phyloP scores from a whole-genome alignment of 1,139 yeast species.

The Hemisphaericaspora xylofermentans region DNA sequence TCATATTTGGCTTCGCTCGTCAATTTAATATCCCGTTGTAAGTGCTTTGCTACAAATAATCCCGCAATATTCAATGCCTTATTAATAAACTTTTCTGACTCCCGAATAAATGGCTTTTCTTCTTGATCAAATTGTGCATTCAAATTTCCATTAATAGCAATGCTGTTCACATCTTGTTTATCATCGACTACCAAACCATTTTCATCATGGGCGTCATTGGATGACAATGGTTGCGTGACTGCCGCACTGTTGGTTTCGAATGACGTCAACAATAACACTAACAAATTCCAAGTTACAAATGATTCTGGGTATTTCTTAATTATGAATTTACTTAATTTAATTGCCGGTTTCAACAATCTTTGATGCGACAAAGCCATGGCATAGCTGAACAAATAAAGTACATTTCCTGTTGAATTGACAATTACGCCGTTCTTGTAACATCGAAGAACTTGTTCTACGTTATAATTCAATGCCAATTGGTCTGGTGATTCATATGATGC shows the following conservation, averaged over 20 bases:
- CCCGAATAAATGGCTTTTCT: slow-evolving; percentile 16
- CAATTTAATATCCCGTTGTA: slow-evolving; percentile 28
- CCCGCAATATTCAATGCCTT: slow-evolving; percentile 48
- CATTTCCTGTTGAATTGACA: slow-evolving; percentile 40
- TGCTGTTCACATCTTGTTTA: background rate
- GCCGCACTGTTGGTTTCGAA: slow-evolving; percentile 29
- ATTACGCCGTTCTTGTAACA: slow-evolving; percentile 39
- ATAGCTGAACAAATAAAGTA: slow-evolving; percentile 33
- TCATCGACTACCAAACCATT: slow-evolving; percentile 6
- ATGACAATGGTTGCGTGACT: slow-evolving; percentile 12
- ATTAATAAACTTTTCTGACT: slow-evolving; percentile 40
- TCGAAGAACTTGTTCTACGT: slow-evolving; percentile 19
- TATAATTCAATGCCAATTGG: slow-evolving; percentile 18
- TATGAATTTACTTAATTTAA: slow-evolving; percentile 42
- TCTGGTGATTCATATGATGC: slow-evolving; percentile 31
- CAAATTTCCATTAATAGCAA: background rate
- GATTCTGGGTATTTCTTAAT: slow-evolving; percentile 45
- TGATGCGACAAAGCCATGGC: slow-evolving; percentile 37
- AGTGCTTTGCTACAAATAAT: slow-evolving; percentile 32
- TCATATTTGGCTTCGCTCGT: slow-evolving; percentile 47
- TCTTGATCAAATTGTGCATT: slow-evolving; percentile 2
- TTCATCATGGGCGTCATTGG: slow-evolving; percentile 8
- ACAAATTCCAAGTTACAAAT: slow-evolving; percentile 47
- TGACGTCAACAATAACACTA: slow-evolving; percentile 33
- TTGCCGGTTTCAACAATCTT: slow-evolving; percentile 27